Conservation (phyloP, 306 rosid genomes). For the Citrullus mucosospermus region DNA sequence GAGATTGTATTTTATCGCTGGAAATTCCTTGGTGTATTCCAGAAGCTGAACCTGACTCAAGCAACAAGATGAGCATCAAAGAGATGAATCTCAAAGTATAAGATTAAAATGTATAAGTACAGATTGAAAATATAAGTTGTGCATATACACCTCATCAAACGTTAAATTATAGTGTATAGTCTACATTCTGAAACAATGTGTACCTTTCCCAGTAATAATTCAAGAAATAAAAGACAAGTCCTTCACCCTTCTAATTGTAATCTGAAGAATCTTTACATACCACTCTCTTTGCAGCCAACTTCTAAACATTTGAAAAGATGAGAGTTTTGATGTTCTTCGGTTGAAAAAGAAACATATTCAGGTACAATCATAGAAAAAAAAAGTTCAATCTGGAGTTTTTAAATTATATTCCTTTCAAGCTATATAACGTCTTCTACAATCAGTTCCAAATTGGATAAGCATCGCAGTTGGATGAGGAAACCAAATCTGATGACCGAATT, state of each 20-base stretch:
- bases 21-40: slow-evolving; percentile 23
- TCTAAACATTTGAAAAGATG: neutral
- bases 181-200: neutral
- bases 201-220: neutral
- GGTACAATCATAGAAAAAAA: neutral
- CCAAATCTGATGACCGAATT: neutral
- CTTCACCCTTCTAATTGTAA: neutral
- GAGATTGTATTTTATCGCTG: slow-evolving; percentile 18
- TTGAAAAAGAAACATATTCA: neutral
- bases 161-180: neutral
- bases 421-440: neutral
- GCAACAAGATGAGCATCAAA: neutral
- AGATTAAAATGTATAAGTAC: neutral
- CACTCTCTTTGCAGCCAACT: neutral
- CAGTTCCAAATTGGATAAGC: neutral
- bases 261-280: neutral
- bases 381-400: neutral
- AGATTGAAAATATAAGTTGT: neutral
- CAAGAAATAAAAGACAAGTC: neutral
- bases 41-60: slow-evolving; percentile 32
- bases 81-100: neutral
- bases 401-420: neutral
- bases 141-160: neutral
- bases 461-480: neutral
- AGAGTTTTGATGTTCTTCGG: neutral